Evolutionary conservation across 2,329 filamentous ascomycete genomes (phyloP).

Genomic region (Biscogniauxia sp.): DNA sequence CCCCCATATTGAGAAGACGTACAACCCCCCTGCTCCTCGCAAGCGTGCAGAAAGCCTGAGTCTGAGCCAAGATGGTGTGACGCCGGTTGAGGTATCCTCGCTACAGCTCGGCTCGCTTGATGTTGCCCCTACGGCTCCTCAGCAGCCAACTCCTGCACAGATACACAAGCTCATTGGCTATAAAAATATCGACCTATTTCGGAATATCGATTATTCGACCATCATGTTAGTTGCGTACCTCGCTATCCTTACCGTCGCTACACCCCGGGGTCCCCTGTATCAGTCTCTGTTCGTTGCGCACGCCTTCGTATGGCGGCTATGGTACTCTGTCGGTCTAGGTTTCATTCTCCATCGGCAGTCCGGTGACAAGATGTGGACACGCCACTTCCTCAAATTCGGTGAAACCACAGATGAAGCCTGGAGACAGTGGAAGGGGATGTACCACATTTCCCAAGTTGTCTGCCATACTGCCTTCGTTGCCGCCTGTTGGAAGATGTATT

Average conservation of each 20-base stretch:
- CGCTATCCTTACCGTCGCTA: constrained; percentile 68
- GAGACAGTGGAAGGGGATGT: constrained; percentile 96
- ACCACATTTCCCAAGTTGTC: constrained; percentile 88
- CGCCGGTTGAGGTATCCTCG: constrained; percentile 13
- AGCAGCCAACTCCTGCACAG: constrained; percentile 53
- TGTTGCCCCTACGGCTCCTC: constrained; percentile 17
- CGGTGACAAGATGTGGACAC: constrained; percentile 88
- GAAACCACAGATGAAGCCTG: constrained; percentile 89
- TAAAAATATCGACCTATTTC: constrained; percentile 82
- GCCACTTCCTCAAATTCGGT: constrained; percentile 96
- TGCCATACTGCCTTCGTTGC: constrained; percentile 86
- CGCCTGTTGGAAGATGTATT: constrained; percentile 96
- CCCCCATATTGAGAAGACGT: constrained; percentile 96
- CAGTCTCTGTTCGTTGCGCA: constrained; percentile 79
- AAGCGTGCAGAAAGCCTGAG: constrained; percentile 40
- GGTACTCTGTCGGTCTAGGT: constrained; percentile 88
- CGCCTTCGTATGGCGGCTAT: constrained; percentile 79
- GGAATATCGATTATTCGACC: constrained; percentile 79
- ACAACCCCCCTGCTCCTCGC: constrained; percentile 83
- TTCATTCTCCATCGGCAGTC: constrained; percentile 84
- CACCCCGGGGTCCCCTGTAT: constrained; percentile 72
- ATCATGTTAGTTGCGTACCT: constrained; percentile 76
- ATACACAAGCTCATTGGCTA: constrained; percentile 83
- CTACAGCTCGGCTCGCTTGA: constrained; percentile 19
- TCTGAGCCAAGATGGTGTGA: constrained; percentile 15